These are phyloP conservation scores for Kwoniella bestiolae DNA, from an alignment of 768 basidiomycete genomes.

Conservation along the genomic window DNA sequence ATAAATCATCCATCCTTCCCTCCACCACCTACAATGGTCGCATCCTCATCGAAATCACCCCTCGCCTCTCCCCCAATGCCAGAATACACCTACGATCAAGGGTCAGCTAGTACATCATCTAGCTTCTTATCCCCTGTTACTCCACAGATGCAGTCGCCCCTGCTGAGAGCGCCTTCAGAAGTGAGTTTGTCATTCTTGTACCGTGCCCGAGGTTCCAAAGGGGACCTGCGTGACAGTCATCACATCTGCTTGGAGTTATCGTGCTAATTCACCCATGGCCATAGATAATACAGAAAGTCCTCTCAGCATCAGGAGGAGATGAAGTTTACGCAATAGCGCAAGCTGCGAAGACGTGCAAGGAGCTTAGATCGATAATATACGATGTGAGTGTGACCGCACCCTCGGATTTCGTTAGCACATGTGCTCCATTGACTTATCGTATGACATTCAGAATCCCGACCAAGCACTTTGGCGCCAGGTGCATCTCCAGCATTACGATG, in stretches of 20 bases:
- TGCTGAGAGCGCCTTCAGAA: conserved; percentile 38
- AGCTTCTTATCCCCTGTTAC: conserved; percentile 4
- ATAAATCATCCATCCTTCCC: not conserved
- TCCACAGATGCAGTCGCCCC: conserved; percentile 22
- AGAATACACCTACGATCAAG: not conserved
- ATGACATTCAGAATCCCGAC: conserved; percentile 37
- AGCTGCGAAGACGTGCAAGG: conserved; percentile 43
- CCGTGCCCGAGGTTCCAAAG: no score
- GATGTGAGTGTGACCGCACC: conserved; percentile 34
- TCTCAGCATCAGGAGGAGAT: conserved; percentile 33
- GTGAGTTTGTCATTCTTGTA: conserved; percentile 31
- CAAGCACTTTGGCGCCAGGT: conserved; percentile 51
- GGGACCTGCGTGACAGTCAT: no score
- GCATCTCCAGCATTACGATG: conserved; percentile 43
- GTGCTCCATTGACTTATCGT: not conserved
- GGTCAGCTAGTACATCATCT: not conserved
- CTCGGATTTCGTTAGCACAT: not conserved
- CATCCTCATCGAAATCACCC: not conserved
- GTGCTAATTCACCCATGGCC: not conserved
- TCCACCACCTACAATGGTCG: conserved; percentile 2
- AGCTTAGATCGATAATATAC: conserved; percentile 48
- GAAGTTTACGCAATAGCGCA: conserved; percentile 27
- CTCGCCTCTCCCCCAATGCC: not conserved
- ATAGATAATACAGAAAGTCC: conserved; percentile 49
- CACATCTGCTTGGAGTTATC: not conserved